A percentile compares a stretch with the other conserved stretches of the same genome.
These are phyloP conservation scores for Gentiana straminea DNA, from an alignment of 257 asterid species.

Conservation along the genomic window DNA sequence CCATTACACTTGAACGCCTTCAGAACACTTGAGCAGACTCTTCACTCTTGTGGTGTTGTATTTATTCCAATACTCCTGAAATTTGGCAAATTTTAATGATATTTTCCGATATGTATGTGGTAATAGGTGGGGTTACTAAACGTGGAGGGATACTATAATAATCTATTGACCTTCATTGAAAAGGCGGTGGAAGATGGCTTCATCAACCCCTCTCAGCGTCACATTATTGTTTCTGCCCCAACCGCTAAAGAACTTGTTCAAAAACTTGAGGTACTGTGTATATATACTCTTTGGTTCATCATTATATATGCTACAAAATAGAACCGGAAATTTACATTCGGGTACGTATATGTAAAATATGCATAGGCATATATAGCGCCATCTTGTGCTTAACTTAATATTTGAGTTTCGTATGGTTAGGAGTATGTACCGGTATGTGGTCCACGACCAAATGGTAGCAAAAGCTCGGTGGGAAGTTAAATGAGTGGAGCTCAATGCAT, in stretches of 20 bases:
- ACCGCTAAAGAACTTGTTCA: slow-evolving; percentile 34
- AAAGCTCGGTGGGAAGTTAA: slow-evolving; percentile 19
- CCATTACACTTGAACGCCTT: neutral
- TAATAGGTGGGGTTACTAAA: slow-evolving; percentile 43
- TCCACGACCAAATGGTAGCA: slow-evolving; percentile 25
- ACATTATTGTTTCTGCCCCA: slow-evolving; percentile 36
- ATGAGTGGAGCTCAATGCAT: slow-evolving; percentile 19
- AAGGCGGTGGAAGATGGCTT: slow-evolving; percentile 52
- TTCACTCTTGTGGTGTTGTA: too few species aligned
- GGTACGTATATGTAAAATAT: too few species aligned
- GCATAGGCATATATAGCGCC: too few species aligned
- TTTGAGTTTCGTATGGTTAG: slow-evolving; percentile 8
- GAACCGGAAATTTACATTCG: too few species aligned
- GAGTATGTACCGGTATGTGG: slow-evolving; percentile 17
- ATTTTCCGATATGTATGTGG: neutral
- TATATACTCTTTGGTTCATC: slow-evolving; percentile 3
- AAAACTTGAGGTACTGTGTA: slow-evolving; percentile 37
- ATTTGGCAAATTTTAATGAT: neutral
- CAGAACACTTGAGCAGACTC: too few species aligned
- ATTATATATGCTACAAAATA: too few species aligned
- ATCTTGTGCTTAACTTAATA: too few species aligned
- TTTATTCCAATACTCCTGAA: neutral
- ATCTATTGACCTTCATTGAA: slow-evolving; percentile 40
- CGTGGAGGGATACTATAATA: slow-evolving; percentile 50
- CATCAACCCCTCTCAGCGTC: slow-evolving; percentile 37